Evolutionary conservation across 1,284 basidiomycete genomes (phyloP).

Genomic region (Trichosporon sp.): DNA sequence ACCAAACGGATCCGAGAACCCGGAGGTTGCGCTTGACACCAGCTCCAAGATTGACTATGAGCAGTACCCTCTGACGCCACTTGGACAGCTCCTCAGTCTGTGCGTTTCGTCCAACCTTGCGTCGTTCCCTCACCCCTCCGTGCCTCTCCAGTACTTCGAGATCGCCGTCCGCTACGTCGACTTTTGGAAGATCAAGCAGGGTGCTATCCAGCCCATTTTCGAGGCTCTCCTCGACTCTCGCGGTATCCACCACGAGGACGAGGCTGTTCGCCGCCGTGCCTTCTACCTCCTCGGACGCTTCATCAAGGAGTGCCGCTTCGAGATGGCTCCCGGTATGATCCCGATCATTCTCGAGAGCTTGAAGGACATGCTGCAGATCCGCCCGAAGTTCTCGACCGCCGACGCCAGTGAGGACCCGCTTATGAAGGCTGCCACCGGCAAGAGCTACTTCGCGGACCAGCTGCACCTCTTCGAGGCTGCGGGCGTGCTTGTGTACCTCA

Average conservation of each 20-base stretch:
- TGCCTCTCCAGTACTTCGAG: slow-evolving; percentile 94
- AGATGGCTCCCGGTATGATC: slow-evolving; percentile 75
- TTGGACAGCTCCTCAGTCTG: slow-evolving; percentile 85
- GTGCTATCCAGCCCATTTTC: slow-evolving; percentile 80
- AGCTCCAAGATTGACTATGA: slow-evolving; percentile 73
- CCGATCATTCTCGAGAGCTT: slow-evolving; percentile 73
- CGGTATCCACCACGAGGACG: slow-evolving; percentile 80
- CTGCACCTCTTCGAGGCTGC: slow-evolving; percentile 92
- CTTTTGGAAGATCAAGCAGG: slow-evolving; percentile 90
- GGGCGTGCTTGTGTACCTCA: slow-evolving; percentile 78
- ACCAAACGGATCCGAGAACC: slow-evolving; percentile 34
- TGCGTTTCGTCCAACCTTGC: slow-evolving; percentile 83
- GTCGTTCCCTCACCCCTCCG: slow-evolving; percentile 79
- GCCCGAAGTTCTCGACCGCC: slow-evolving; percentile 55
- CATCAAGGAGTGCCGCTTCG: slow-evolving; percentile 78
- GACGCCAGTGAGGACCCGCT: slow-evolving; percentile 64
- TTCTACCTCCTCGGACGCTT: slow-evolving; percentile 95
- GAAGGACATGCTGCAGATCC: slow-evolving; percentile 61
- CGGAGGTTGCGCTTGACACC: slow-evolving; percentile 20
- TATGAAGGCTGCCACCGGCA: slow-evolving; percentile 73
- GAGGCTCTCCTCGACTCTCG: slow-evolving; percentile 83
- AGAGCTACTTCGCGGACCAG: slow-evolving; percentile 78
- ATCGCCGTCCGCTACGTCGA: slow-evolving; percentile 88
- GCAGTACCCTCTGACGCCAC: slow-evolving; percentile 80
- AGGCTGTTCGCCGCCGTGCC: slow-evolving; percentile 72